These are phyloP conservation scores for Puccinia coronata DNA, from an alignment of 1,284 basidiomycete species.

Conservation along the genomic window DNA sequence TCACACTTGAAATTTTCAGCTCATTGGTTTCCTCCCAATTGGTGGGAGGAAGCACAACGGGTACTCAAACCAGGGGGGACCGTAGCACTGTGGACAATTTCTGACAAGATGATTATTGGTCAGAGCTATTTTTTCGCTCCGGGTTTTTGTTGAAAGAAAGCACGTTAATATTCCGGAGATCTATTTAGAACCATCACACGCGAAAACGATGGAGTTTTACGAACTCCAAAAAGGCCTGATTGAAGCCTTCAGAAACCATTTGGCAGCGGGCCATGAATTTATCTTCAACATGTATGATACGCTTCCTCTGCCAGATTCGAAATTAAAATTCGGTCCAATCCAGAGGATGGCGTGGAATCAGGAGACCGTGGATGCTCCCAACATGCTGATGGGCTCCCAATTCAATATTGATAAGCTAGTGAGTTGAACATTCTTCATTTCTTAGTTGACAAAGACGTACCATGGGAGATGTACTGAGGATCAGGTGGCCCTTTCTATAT, in stretches of 20 bases:
- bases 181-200: conserved; percentile 11
- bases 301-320: conserved; percentile 8
- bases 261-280: conserved; percentile 7
- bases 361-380: neutral
- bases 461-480: neutral
- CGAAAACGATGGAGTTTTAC: neutral
- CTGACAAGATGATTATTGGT: conserved; percentile 15
- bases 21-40: conserved; percentile 30
- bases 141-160: too few species aligned
- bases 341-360: conserved; percentile 34
- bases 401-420: conserved; percentile 14
- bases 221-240: neutral
- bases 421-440: neutral
- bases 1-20: neutral
- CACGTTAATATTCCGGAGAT: neutral
- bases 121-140: neutral
- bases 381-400: neutral
- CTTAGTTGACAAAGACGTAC: neutral
- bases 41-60: conserved; percentile 40
- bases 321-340: neutral
- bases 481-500: neutral
- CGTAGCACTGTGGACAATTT: conserved; percentile 19
- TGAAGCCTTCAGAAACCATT: neutral
- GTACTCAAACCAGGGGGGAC: conserved; percentile 37
- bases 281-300: conserved; percentile 21